A percentile compares a stretch with the other conserved stretches of the same genome.
Evolutionary conservation across 2,329 filamentous ascomycete species (phyloP).

Genomic region (Exophiala dermatitidis): DNA sequence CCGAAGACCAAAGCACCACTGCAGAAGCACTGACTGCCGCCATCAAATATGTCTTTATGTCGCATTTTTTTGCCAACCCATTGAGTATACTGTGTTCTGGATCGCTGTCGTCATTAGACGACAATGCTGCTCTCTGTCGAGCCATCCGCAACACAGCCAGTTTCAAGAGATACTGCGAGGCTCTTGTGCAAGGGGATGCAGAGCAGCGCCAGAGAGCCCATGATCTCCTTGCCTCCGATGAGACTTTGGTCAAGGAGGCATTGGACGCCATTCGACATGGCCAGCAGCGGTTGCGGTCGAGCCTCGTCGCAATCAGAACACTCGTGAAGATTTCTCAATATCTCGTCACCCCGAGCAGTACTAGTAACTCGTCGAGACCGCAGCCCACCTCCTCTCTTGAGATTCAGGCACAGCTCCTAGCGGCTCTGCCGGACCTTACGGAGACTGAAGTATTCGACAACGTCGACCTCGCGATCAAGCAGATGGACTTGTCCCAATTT

Average conservation of each 20-base stretch:
- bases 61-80: slow-evolving; percentile 56
- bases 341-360: neutral
- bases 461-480: slow-evolving; percentile 1
- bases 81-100: slow-evolving; percentile 35
- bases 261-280: slow-evolving; percentile 35
- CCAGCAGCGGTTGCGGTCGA: slow-evolving; percentile 25
- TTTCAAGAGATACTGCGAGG: slow-evolving; percentile 39
- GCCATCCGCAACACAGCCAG: slow-evolving; percentile 52
- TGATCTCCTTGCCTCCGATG: slow-evolving; percentile 45
- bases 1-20: slow-evolving; percentile 55
- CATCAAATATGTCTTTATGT: slow-evolving; percentile 57
- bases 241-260: slow-evolving; percentile 40
- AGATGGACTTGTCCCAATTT: neutral
- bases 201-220: slow-evolving; percentile 34
- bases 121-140: slow-evolving; percentile 41
- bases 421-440: slow-evolving; percentile 6
- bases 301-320: slow-evolving; percentile 5
- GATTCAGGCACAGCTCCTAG: slow-evolving; percentile 7
- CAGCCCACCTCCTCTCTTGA: slow-evolving; percentile 2
- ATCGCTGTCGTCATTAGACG: slow-evolving; percentile 34
- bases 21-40: slow-evolving; percentile 48
- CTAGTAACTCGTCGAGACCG: neutral
- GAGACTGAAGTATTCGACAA: slow-evolving; percentile 8
- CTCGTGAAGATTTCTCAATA: slow-evolving; percentile 8
- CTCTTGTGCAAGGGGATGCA: slow-evolving; percentile 36